Percentiles rank a stretch among this genome's conserved stretches.
phyloP scores from a whole-genome alignment of 108 stramenopile species.

The Nitzschia palea region DNA sequence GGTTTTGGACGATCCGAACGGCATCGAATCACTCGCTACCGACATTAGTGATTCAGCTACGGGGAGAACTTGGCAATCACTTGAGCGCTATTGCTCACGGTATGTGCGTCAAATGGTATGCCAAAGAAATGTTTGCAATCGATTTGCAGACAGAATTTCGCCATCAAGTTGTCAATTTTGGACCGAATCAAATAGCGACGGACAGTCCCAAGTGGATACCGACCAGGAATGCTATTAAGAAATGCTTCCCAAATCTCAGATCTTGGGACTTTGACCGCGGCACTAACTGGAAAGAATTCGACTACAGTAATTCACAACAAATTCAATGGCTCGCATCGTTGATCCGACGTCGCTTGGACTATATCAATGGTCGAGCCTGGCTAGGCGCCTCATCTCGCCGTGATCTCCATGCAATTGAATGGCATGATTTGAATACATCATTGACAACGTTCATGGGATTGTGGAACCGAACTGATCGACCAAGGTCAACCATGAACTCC shows the following conservation, averaged over 20 bases:
- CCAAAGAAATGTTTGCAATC: conserved; percentile 23
- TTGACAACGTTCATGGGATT: not conserved
- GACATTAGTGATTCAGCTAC: conserved; percentile 44
- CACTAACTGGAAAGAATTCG: conserved; percentile 24
- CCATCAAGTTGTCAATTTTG: conserved; percentile 21
- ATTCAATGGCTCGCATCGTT: not conserved
- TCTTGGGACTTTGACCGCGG: conserved; percentile 24
- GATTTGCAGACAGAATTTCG: conserved; percentile 11
- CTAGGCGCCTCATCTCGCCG: not conserved
- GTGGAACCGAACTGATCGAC: not conserved
- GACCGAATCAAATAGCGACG: not conserved
- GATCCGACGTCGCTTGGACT: not conserved
- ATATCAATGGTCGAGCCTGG: conserved; percentile 19
- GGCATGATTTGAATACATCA: not conserved
- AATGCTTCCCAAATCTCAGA: conserved; percentile 41
- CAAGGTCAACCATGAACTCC: not conserved
- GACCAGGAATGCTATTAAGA: conserved; percentile 2
- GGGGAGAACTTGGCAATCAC: conserved; percentile 62
- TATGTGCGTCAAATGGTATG: conserved; percentile 27
- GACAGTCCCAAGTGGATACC: conserved; percentile 38
- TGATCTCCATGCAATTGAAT: not conserved
- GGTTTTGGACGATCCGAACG: too few relatives aligned
- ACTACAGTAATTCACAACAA: conserved; percentile 6
- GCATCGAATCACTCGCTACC: conserved; percentile 1
- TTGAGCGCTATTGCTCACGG: conserved; percentile 34